phyloP scores from a whole-genome alignment of 768 basidiomycete species.

The Dioszegia aurantiaca region DNA sequence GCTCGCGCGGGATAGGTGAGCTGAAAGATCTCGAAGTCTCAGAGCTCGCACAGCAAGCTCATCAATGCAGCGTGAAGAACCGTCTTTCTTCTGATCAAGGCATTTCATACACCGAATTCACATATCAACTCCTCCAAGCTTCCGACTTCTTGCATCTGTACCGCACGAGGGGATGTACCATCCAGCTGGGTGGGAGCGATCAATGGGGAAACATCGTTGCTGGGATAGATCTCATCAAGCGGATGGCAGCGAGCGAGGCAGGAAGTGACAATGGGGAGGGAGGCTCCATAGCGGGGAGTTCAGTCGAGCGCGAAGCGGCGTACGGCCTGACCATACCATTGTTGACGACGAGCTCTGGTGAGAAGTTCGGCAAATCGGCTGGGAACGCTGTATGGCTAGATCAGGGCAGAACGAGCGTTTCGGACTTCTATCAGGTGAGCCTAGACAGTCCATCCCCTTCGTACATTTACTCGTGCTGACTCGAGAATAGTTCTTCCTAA shows the following conservation, averaged over 20 bases:
- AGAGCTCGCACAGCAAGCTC: background rate
- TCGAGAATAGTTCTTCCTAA: slow-evolving; percentile 74
- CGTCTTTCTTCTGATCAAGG: slow-evolving; percentile 74
- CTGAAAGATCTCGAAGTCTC: background rate
- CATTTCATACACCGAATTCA: slow-evolving; percentile 97
- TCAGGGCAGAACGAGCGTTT: slow-evolving; percentile 69
- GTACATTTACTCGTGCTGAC: slow-evolving; percentile 1
- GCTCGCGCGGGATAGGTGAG: slow-evolving; percentile 84
- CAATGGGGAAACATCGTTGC: slow-evolving; percentile 98
- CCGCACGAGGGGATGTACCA: slow-evolving; percentile 65
- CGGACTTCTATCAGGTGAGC: slow-evolving; percentile 89
- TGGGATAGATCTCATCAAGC: slow-evolving; percentile 84
- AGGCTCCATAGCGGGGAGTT: background rate
- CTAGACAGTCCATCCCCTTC: no score
- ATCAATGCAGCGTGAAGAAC: slow-evolving; percentile 65
- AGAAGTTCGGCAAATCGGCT: slow-evolving; percentile 96
- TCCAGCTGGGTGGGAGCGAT: slow-evolving; percentile 94
- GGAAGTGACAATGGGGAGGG: background rate
- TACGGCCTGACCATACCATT: slow-evolving; percentile 93
- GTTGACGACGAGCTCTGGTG: slow-evolving; percentile 79
- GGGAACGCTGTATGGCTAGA: slow-evolving; percentile 95
- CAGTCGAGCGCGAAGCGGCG: slow-evolving; percentile 50
- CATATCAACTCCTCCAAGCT: slow-evolving; percentile 94
- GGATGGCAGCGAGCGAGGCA: slow-evolving; percentile 33
- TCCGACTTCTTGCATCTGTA: slow-evolving; percentile 82